A percentile compares a stretch with the other conserved stretches of the same genome.
These are phyloP conservation scores for Gremmenia infestans DNA, from an alignment of 2,329 filamentous ascomycete species.

Conservation along the genomic window DNA sequence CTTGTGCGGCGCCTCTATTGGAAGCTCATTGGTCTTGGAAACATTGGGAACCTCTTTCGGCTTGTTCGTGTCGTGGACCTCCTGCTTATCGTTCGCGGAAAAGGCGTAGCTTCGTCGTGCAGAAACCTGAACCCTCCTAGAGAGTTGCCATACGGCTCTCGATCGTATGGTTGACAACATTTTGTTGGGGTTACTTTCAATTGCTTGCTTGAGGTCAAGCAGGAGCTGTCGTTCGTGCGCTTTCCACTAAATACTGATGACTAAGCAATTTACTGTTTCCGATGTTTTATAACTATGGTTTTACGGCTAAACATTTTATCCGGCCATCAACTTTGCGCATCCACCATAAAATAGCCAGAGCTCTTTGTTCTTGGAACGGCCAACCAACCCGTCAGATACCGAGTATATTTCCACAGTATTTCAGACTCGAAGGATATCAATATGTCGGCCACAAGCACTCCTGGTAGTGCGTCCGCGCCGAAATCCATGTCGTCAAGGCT, in stretches of 20 bases:
- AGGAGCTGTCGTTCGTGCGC: conserved; percentile 8
- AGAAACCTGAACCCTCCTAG: conserved; percentile 28
- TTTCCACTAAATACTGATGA: background rate
- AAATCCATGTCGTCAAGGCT: conserved; percentile 82
- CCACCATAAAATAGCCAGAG: background rate
- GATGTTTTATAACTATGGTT: background rate
- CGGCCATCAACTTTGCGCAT: background rate
- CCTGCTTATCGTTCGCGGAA: conserved; percentile 46
- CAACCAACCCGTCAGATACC: background rate
- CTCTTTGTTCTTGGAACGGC: background rate
- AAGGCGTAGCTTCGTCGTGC: conserved; percentile 28
- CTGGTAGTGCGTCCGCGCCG: conserved; percentile 43
- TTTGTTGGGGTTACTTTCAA: conserved; percentile 26
- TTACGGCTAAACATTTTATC: conserved; percentile 3
- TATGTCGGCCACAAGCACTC: conserved; percentile 25
- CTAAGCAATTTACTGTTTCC: conserved; percentile 1
- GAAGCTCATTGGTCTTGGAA: conserved; percentile 55
- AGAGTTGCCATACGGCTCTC: conserved; percentile 36
- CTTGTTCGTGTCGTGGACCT: conserved; percentile 38
- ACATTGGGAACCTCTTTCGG: conserved; percentile 47
- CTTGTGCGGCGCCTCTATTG: conserved; percentile 43
- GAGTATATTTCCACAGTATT: background rate
- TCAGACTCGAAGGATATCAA: conserved; percentile 4
- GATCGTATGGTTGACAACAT: conserved; percentile 41
- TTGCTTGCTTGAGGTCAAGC: conserved; percentile 11